These are phyloP conservation scores for Pseudoturritis turrita DNA, from an alignment of 345 rosid genomes.

Conservation along the genomic window DNA sequence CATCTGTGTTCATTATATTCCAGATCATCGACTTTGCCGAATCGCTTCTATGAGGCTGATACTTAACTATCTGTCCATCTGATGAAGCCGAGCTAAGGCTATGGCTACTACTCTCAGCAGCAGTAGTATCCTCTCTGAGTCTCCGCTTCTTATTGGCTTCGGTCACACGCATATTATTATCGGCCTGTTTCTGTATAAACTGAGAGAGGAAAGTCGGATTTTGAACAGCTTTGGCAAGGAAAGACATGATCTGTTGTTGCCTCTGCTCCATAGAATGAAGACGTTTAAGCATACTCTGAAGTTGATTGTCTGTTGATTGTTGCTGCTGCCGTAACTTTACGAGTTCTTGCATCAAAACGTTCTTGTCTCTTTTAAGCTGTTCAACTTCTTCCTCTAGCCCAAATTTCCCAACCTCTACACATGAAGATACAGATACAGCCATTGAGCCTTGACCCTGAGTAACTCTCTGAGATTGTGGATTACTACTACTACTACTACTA, in stretches of 20 bases:
- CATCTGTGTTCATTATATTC: conserved; percentile 42
- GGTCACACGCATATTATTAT: conserved; percentile 33
- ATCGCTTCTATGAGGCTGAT: conserved; percentile 43
- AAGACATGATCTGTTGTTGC: conserved; percentile 58
- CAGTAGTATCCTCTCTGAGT: conserved; percentile 28
- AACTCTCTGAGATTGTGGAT: conserved; percentile 28
- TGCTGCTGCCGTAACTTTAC: conserved; percentile 53
- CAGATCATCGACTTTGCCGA: conserved; percentile 26
- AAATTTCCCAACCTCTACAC: conserved; percentile 57
- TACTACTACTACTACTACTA: background rate
- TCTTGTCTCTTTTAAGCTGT: conserved; percentile 55
- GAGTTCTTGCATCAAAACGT: conserved; percentile 55
- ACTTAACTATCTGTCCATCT: conserved; percentile 54
- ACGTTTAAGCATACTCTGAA: conserved; percentile 45
- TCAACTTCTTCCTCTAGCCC: conserved; percentile 58
- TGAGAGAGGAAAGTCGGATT: conserved; percentile 48
- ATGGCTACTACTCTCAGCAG: background rate
- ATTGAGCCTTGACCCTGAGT: conserved; percentile 35
- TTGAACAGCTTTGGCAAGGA: conserved; percentile 49
- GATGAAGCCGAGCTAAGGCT: conserved; percentile 26
- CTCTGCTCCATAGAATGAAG: conserved; percentile 57
- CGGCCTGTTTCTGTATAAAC: conserved; percentile 49
- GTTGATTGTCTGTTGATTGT: conserved; percentile 43
- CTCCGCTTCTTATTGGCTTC: conserved; percentile 54
- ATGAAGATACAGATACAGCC: conserved; percentile 28